Conservation (phyloP, 2,329 filamentous ascomycete species). For the Curvularia sp. region DNA sequence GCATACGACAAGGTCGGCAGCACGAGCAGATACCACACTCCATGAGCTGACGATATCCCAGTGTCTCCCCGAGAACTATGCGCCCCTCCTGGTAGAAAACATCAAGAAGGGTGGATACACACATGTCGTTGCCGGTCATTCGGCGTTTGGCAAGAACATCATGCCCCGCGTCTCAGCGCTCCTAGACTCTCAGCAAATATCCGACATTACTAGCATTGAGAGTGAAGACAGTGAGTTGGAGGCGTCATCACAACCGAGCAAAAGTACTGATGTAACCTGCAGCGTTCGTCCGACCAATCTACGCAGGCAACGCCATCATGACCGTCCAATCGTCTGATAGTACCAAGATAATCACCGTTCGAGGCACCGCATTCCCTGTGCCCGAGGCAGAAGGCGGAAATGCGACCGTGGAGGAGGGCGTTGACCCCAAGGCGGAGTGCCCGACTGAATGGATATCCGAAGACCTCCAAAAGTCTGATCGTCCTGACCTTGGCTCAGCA, state of each 20-base stretch:
- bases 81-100: slow-evolving; percentile 92
- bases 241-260: no score
- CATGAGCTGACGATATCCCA: slow-evolving; percentile 22
- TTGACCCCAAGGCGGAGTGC: slow-evolving; percentile 78
- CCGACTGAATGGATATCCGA: slow-evolving; percentile 91
- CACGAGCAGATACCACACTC: neutral
- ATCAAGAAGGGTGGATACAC: slow-evolving; percentile 95
- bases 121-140: slow-evolving; percentile 88
- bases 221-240: slow-evolving; percentile 75
- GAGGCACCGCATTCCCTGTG: slow-evolving; percentile 88
- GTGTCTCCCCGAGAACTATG: slow-evolving; percentile 93
- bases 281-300: slow-evolving; percentile 94
- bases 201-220: slow-evolving; percentile 86
- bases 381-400: slow-evolving; percentile 75
- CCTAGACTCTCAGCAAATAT: slow-evolving; percentile 90
- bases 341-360: slow-evolving; percentile 89
- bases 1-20: slow-evolving; percentile 84
- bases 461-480: slow-evolving; percentile 89
- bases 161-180: slow-evolving; percentile 90
- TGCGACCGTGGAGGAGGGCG: slow-evolving; percentile 79
- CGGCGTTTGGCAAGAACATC: slow-evolving; percentile 94
- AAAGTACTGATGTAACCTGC: slow-evolving; percentile 13
- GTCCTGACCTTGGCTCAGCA: slow-evolving; percentile 91
- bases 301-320: slow-evolving; percentile 95
- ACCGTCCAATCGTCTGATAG: slow-evolving; percentile 89